phyloP scores from a whole-genome alignment of 2,329 filamentous ascomycete genomes.

The Rutstroemia sydowiana region DNA sequence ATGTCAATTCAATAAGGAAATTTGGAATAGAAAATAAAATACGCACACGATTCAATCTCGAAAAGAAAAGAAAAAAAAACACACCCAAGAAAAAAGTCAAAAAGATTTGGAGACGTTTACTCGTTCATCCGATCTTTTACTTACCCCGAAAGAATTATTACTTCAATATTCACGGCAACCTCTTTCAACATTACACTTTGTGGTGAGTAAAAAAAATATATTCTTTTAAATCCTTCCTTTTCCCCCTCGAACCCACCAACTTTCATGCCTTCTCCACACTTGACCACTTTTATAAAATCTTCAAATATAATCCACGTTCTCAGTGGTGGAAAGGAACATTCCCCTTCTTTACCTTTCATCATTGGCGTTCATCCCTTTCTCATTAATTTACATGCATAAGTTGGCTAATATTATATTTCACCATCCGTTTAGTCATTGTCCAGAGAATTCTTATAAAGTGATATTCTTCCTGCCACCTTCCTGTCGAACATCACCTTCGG shows the following conservation, averaged over 20 bases:
- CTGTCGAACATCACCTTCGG: conserved; percentile 13
- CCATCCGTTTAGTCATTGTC: neutral
- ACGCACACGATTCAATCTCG: too few species aligned
- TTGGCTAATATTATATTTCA: conserved; percentile 9
- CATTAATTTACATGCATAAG: neutral
- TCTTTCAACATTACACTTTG: too few species aligned
- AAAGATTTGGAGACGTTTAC: conserved; percentile 30
- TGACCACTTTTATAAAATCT: too few species aligned
- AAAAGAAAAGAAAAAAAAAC: too few species aligned
- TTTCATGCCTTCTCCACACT: conserved; percentile 16
- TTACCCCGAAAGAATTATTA: conserved; percentile 13
- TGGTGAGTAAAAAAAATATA: conserved; percentile 1
- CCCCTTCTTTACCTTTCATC: conserved; percentile 4
- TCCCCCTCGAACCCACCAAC: conserved; percentile 1
- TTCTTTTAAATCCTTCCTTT: neutral
- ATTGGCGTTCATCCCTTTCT: conserved; percentile 2
- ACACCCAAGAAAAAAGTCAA: conserved; percentile 7
- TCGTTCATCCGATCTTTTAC: conserved; percentile 30
- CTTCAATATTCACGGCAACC: neutral
- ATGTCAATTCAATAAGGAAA: conserved; percentile 17
- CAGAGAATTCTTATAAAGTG: conserved; percentile 8
- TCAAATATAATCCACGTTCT: too few species aligned
- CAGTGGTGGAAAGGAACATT: conserved; percentile 13
- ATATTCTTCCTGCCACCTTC: conserved; percentile 15
- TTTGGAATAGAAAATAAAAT: too few species aligned